Percentiles rank a stretch among this genome's conserved stretches.
Evolutionary conservation across 169 alveolate genomes (phyloP).

Genomic region (Cryptosporidium tyzzeri): DNA sequence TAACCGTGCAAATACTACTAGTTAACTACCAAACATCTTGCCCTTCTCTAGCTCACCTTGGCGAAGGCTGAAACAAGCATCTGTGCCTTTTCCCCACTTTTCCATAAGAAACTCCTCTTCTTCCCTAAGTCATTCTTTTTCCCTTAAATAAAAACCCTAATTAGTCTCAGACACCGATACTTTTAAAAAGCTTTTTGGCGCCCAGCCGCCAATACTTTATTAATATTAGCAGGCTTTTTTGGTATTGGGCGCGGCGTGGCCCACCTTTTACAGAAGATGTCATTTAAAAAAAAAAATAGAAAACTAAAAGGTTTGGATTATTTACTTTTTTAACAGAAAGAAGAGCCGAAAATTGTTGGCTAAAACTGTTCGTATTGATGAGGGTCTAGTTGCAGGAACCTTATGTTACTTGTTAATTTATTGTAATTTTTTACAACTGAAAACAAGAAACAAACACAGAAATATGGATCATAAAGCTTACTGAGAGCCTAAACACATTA

Average conservation of each 20-base stretch:
- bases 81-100: too few relatives aligned
- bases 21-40: not conserved
- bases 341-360: not conserved
- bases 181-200: not conserved
- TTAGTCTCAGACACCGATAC: not conserved
- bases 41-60: not conserved
- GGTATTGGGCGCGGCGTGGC: not conserved
- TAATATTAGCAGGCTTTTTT: too few relatives aligned
- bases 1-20: not conserved
- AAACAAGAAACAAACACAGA: not conserved
- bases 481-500: not conserved
- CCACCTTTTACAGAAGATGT: not conserved
- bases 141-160: not conserved
- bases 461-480: conserved; percentile 2
- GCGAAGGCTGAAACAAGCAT: not conserved
- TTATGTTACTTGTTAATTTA: not conserved
- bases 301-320: not conserved
- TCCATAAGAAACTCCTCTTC: not conserved
- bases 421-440: not conserved
- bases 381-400: not conserved
- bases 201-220: not conserved
- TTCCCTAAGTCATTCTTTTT: not conserved
- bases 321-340: not conserved
- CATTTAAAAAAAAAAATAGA: not conserved
- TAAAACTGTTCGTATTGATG: not conserved